phyloP scores from a whole-genome alignment of 768 basidiomycete genomes.

The Tylopilus sp. region DNA sequence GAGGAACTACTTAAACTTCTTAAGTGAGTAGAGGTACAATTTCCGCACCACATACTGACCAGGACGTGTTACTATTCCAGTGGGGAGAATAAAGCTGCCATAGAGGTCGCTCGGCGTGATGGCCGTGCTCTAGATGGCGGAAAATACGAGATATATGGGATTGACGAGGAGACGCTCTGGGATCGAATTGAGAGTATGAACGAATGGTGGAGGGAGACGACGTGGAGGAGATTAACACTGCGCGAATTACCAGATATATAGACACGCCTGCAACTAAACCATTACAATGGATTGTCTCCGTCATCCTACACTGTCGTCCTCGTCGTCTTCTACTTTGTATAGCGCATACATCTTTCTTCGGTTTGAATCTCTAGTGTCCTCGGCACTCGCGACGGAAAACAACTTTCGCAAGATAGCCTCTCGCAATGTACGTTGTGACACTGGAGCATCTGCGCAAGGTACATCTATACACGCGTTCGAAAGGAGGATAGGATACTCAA shows the following conservation, averaged over 20 bases:
- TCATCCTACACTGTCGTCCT: slow-evolving; percentile 30
- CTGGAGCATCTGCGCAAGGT: slow-evolving; percentile 37
- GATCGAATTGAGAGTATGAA: slow-evolving; percentile 77
- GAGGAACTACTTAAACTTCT: slow-evolving; percentile 77
- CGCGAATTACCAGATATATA: slow-evolving; percentile 79
- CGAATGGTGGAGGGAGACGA: slow-evolving; percentile 92
- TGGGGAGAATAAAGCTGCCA: slow-evolving; percentile 78
- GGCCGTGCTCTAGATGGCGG: slow-evolving; percentile 59
- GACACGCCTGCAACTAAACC: not conserved
- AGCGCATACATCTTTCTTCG: slow-evolving; percentile 80
- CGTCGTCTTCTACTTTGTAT: slow-evolving; percentile 64
- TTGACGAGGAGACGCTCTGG: slow-evolving; percentile 85
- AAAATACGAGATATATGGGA: slow-evolving; percentile 83
- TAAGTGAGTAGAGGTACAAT: slow-evolving; percentile 43
- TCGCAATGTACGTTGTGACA: slow-evolving; percentile 40
- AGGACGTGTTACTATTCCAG: slow-evolving; percentile 34
- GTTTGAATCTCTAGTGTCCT: slow-evolving; percentile 74
- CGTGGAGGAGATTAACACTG: slow-evolving; percentile 78
- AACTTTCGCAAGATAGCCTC: slow-evolving; percentile 56
- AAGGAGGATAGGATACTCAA: slow-evolving; percentile 42
- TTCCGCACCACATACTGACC: slow-evolving; percentile 12
- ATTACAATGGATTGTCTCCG: not conserved
- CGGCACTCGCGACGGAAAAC: slow-evolving; percentile 71
- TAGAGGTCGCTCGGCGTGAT: slow-evolving; percentile 79
- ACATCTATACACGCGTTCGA: slow-evolving; percentile 51